A percentile compares a stretch with the other conserved stretches of the same genome.
phyloP scores from a whole-genome alignment of 2,329 filamentous ascomycete species.

The Penicillium digitatum region DNA sequence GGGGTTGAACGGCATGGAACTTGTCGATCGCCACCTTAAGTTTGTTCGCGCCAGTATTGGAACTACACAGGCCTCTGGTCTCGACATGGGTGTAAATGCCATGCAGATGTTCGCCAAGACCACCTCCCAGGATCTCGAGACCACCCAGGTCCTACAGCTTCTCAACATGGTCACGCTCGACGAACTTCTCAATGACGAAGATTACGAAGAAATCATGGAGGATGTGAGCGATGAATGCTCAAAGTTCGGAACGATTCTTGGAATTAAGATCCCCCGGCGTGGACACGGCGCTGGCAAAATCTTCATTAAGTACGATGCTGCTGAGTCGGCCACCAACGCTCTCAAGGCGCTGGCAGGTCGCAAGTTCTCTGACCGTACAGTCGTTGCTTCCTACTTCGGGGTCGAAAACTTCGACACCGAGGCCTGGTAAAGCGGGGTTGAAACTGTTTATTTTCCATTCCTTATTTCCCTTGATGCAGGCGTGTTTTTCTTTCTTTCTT shows the following conservation, averaged over 20 bases:
- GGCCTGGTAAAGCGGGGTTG: slow-evolving; percentile 17
- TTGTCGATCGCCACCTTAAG: slow-evolving; percentile 80
- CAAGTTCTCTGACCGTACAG: slow-evolving; percentile 94
- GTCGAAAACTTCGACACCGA: slow-evolving; percentile 85
- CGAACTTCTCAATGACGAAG: slow-evolving; percentile 87
- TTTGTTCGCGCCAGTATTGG: slow-evolving; percentile 88
- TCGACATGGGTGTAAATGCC: slow-evolving; percentile 94
- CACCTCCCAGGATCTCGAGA: slow-evolving; percentile 71
- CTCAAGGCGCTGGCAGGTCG: slow-evolving; percentile 85
- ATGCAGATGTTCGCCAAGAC: slow-evolving; percentile 97
- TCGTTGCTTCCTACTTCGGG: slow-evolving; percentile 93
- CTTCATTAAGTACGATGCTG: slow-evolving; percentile 83
- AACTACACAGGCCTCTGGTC: slow-evolving; percentile 82
- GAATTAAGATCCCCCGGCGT: slow-evolving; percentile 91
- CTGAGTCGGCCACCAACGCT: slow-evolving; percentile 76
- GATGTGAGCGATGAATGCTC: slow-evolving; percentile 89
- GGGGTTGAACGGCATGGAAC: slow-evolving; percentile 86
- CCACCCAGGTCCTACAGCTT: slow-evolving; percentile 80
- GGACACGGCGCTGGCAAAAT: slow-evolving; percentile 93
- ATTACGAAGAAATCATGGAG: slow-evolving; percentile 97
- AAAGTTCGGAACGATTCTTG: slow-evolving; percentile 80
- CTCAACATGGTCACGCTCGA: slow-evolving; percentile 98
- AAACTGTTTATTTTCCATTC: background rate
- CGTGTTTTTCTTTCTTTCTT: slow-evolving; percentile 5
- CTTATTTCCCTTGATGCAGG: slow-evolving; percentile 11